phyloP scores from a whole-genome alignment of 108 stramenopile genomes.

The Nitzschia sp. region DNA sequence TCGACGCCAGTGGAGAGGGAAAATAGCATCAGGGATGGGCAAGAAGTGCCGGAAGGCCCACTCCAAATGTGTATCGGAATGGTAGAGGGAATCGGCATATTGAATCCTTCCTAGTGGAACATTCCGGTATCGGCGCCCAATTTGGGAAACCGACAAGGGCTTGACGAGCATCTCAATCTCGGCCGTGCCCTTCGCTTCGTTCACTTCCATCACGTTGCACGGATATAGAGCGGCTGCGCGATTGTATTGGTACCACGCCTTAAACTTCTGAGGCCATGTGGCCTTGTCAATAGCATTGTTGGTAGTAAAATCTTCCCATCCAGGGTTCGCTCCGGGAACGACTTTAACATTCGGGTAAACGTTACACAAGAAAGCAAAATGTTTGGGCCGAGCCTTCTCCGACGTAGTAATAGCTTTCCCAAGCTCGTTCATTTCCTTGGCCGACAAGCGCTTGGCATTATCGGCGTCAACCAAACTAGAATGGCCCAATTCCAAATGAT shows the following conservation, averaged over 20 bases:
- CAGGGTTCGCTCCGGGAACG: background rate
- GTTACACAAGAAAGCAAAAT: background rate
- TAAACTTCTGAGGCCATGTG: background rate
- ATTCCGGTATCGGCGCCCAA: background rate
- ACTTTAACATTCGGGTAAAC: slow-evolving; percentile 14
- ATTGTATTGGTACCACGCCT: background rate
- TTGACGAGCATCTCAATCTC: slow-evolving; percentile 6
- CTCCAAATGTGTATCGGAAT: slow-evolving; percentile 32
- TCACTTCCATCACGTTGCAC: slow-evolving; percentile 13
- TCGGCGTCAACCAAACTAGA: background rate
- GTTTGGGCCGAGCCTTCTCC: background rate
- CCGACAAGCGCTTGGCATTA: background rate
- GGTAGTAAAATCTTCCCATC: slow-evolving; percentile 20
- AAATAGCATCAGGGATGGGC: slow-evolving; percentile 38
- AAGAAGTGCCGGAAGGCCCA: slow-evolving; percentile 40
- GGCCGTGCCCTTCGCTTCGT: background rate
- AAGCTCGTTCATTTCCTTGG: background rate
- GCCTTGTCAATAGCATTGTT: background rate
- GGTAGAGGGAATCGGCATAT: slow-evolving; percentile 21
- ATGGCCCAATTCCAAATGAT: slow-evolving; percentile 8
- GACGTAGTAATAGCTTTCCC: background rate
- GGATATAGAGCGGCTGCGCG: slow-evolving; percentile 9
- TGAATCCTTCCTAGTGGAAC: slow-evolving; percentile 35
- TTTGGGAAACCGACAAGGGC: background rate
- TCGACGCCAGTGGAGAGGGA: slow-evolving; percentile 46